Evolutionary conservation across 805 yeast species (phyloP), one percentile per base, ranked within the genome.

Genomic region (Wickerhamomyces sydowiorum): DNA sequence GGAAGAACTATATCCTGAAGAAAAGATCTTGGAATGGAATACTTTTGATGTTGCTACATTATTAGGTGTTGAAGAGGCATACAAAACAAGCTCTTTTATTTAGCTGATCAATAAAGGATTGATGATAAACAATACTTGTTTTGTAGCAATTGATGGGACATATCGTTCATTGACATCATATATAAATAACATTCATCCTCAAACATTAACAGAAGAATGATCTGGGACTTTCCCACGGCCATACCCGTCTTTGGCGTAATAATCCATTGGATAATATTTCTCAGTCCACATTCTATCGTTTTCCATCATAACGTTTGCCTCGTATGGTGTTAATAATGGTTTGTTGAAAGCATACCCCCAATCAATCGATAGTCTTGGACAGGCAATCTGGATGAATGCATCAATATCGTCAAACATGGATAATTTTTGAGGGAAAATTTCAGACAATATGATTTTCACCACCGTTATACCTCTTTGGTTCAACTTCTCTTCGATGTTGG

Each of bases 321-420:
- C 99, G 59, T 93, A 93, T 0, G 99, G 99, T 0, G 99, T 91
- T 44, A 93, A 65, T 34, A 93, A 66, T 0, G 99, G 99, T 56
- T 85, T 86, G 45, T 80, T 80, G 57, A 93, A 93, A 0, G 99
- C 99, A 61, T 93, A 93, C 0, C 99, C 99, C 99, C 99, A 93
- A 61, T 93, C 99, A 33, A 93, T 91, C 2, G 96, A 87, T 36
- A 93, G 67, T 54, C 99, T 72, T 0, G 99, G 99, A 60, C 99
- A 93, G 1, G 99, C 99, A 3, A 93, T 96, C 63, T 93, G 99
- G 13, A 93, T 86, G 72, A 93, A 93, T 2, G 90, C 95, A 62
- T 93, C 99, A 15, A 91, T 78, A 54, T 87, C 93, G 53, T 87
- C 90, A 63, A 93, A 93, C 82, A 86, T 83, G 10, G 96, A 82